phyloP scores from a whole-genome alignment of 1,284 basidiomycete species.

The Apiotrichum laibachii region DNA sequence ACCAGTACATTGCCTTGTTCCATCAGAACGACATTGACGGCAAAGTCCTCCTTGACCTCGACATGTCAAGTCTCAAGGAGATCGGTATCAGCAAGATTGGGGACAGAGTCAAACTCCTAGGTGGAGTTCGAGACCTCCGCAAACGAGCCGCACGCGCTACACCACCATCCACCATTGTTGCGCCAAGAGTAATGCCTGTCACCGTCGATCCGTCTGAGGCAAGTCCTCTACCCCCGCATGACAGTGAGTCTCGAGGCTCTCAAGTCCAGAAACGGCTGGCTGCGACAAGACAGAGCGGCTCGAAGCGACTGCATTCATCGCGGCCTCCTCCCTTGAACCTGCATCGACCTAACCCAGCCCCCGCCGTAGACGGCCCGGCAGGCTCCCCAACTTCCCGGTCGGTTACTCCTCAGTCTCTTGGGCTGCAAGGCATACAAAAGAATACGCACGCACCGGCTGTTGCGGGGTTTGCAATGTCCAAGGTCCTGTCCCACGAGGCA shows the following conservation, averaged over 20 bases:
- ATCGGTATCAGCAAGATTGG: slow-evolving; percentile 85
- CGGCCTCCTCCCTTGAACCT: slow-evolving; percentile 25
- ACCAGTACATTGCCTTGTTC: slow-evolving; percentile 66
- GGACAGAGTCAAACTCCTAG: slow-evolving; percentile 78
- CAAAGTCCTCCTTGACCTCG: slow-evolving; percentile 81
- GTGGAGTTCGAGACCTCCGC: slow-evolving; percentile 74
- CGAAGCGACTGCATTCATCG: slow-evolving; percentile 27
- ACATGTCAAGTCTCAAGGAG: slow-evolving; percentile 78
- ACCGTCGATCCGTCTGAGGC: background rate
- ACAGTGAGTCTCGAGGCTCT: slow-evolving; percentile 6
- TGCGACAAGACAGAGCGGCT: slow-evolving; percentile 5
- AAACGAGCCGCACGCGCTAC: slow-evolving; percentile 43
- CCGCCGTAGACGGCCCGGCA: background rate
- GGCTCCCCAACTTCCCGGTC: slow-evolving; percentile 8
- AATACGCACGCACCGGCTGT: background rate
- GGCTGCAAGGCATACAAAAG: slow-evolving; percentile 16
- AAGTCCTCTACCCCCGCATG: background rate
- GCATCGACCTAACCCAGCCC: slow-evolving; percentile 8
- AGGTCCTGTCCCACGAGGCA: background rate
- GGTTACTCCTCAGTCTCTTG: slow-evolving; percentile 10
- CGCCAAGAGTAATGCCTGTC: slow-evolving; percentile 1
- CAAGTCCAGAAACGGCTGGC: slow-evolving; percentile 21
- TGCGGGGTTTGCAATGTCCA: background rate
- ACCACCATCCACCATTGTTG: background rate
- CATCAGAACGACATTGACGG: slow-evolving; percentile 81